Evolutionary conservation across 192 early-diverging fungal species (phyloP), one percentile per base, ranked within the genome.

Genomic region (Coemansia asiatica): DNA sequence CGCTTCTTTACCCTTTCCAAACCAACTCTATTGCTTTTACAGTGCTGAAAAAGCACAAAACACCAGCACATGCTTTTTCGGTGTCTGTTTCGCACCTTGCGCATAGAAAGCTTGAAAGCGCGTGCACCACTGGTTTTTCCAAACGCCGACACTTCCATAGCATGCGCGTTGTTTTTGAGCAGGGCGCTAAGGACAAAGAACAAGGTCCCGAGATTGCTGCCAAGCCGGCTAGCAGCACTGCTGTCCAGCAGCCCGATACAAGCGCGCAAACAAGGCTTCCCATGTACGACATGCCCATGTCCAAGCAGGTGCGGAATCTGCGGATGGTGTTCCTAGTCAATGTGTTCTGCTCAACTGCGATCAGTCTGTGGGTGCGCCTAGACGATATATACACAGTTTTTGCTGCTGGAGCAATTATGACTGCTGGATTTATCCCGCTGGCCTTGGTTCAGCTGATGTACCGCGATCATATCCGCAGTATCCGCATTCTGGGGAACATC

Each of bases 281-380:
- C 23, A 67, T 81, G 66, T 81, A 81, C 61, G 79, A 81, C 51
- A 75, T 81, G 67, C 79, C 79, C 0, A 50, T 81, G 66, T 48
- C 31, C 12, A 69, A 51, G 53, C 60, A 66, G 19, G 55, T 81
- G 10, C 51, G 64, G 21, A 33, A 64, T 16, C 29, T 81, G 28
- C 79, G 79, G 12, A 56, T 69, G 26, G 70, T 76, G 26, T 81
- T 81, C 26, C 22, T 76, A 9, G 55, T 75, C 47, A 81, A 75
- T 53, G 27, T 73, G 18, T 23, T 70, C 27, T 72, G 61, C 40
- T 66, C 74, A 2, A 64, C 64, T 0, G 67, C 64, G 22, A 33
- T 75, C 8, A 66, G 66, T 27, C 36, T 76, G 1, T 81, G 70
- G 67, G 74, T 73, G 29, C 55, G 61, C 2, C 56, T 56, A 12